Evolutionary conservation across 2,329 filamentous ascomycete genomes (phyloP).

Genomic region (Cordyceps fumosorosea): DNA sequence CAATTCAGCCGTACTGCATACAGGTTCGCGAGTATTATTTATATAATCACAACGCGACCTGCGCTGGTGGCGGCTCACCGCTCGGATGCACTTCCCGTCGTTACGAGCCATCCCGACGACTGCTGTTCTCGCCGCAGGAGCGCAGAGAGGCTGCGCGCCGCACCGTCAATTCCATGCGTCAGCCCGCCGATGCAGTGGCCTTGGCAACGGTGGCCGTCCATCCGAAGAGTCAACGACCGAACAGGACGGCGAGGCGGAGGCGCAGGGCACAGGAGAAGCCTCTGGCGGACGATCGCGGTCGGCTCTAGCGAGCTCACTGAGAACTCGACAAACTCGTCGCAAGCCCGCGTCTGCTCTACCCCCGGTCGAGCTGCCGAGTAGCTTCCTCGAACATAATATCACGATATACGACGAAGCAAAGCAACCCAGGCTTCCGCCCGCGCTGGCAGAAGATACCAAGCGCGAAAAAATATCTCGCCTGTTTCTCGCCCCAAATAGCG

Average conservation of each 20-base stretch:
- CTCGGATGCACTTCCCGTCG: slow-evolving; percentile 8
- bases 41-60: neutral
- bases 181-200: neutral
- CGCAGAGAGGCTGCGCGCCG: neutral
- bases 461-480: slow-evolving; percentile 26
- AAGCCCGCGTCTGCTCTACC: slow-evolving; percentile 14
- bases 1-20: neutral
- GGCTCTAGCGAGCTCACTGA: slow-evolving; percentile 9
- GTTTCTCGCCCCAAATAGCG: slow-evolving; percentile 20
- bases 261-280: slow-evolving; percentile 7
- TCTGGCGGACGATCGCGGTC: slow-evolving; percentile 12
- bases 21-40: neutral
- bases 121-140: slow-evolving; percentile 8
- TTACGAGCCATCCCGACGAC: neutral
- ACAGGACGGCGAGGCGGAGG: slow-evolving; percentile 6
- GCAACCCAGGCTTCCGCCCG: slow-evolving; percentile 25
- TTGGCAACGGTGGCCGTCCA: slow-evolving; percentile 8
- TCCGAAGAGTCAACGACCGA: slow-evolving; percentile 10
- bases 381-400: slow-evolving; percentile 10
- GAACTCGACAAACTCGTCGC: slow-evolving; percentile 18
- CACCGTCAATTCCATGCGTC: slow-evolving; percentile 8
- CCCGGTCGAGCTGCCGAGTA: slow-evolving; percentile 7
- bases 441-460: slow-evolving; percentile 26
- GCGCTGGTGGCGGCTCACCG: slow-evolving; percentile 6
- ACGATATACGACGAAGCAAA: neutral